Evolutionary conservation across 495 filamentous ascomycete genomes (phyloP).

Genomic region (Alectoria sarmentosa): DNA sequence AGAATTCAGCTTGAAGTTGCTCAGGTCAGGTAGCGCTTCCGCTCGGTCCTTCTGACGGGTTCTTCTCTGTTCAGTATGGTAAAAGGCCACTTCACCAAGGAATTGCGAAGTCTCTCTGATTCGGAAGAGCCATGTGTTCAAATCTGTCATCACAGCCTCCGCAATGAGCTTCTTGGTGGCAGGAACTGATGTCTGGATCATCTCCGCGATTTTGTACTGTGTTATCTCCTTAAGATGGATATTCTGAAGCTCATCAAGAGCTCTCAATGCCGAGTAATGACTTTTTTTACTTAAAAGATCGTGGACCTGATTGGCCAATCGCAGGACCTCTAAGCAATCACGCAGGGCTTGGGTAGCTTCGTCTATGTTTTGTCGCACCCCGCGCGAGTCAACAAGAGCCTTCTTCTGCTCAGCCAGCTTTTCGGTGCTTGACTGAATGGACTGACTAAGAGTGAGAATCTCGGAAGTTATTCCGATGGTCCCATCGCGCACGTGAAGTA

Average conservation of each 20-base stretch:
- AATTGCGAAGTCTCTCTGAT: slow-evolving; percentile 95
- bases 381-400: slow-evolving; percentile 79
- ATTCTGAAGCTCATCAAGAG: slow-evolving; percentile 92
- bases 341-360: slow-evolving; percentile 84
- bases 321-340: slow-evolving; percentile 85
- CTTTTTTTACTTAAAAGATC: slow-evolving; percentile 86
- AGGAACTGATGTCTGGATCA: slow-evolving; percentile 92
- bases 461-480: slow-evolving; percentile 83
- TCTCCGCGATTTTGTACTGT: slow-evolving; percentile 89
- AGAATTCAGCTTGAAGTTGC: slow-evolving; percentile 86
- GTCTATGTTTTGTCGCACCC: slow-evolving; percentile 91
- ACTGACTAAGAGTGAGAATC: slow-evolving; percentile 85
- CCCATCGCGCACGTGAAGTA: slow-evolving; percentile 82
- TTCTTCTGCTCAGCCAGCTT: slow-evolving; percentile 92
- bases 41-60: slow-evolving; percentile 73
- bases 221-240: slow-evolving; percentile 89
- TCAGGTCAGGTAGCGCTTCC: slow-evolving; percentile 61
- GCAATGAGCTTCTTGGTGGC: slow-evolving; percentile 88
- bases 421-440: slow-evolving; percentile 92
- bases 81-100: slow-evolving; percentile 93
- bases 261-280: slow-evolving; percentile 89
- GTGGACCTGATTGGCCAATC: slow-evolving; percentile 89
- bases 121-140: slow-evolving; percentile 96
- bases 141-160: slow-evolving; percentile 91
- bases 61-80: slow-evolving; percentile 84